Evolutionary conservation across 805 yeast species (phyloP), one percentile per base, ranked within the genome.

Genomic region (Spathaspora passalidarum): DNA sequence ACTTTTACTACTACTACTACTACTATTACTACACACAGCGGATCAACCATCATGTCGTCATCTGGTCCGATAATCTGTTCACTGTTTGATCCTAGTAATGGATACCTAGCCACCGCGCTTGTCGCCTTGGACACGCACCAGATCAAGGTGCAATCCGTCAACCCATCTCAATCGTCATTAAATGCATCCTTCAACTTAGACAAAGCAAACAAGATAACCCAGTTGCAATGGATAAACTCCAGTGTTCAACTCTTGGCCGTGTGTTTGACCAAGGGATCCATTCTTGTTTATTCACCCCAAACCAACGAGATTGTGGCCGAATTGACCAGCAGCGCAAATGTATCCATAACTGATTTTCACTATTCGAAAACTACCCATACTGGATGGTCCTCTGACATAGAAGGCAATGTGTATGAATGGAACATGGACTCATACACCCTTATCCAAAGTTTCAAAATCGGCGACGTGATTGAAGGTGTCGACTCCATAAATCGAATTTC

Each of bases 81-180:
- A 19, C 66, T 65, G 34, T 88, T 82, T 60, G 92, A 88, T 62
- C 74, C 81, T 10, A 63, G 78, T 1, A 82, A 85, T n/a, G 69
- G 76, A 38, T 75, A 73, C 56, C 74, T 82, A 54, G 89, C 91
- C 20, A 78, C 81, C 38, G 88, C 80, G 1, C 68, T 80, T 17
- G 78, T 80, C 29, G 84, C 88, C 1, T 74, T 88, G 48, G 92
- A 87, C 61, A 72, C 82, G 4, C 92, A 86, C 56, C 80, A 81
- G 52, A 66, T 88, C 32, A 73, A 82, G 46, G 86, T 86, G 2
- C 84, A 82, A 56, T 74, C 85, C 16, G 56, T 73, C 3, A 62
- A 63, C 32, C 56, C 73, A 10, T 71, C 79, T 9, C 73, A 67
- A 21, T 60, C 73, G 13, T 54, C 68, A 26, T 58, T 79, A 23